These are phyloP conservation scores for Funneliformis caledonium DNA, from an alignment of 371 early-diverging fungal species.

Conservation along the genomic window DNA sequence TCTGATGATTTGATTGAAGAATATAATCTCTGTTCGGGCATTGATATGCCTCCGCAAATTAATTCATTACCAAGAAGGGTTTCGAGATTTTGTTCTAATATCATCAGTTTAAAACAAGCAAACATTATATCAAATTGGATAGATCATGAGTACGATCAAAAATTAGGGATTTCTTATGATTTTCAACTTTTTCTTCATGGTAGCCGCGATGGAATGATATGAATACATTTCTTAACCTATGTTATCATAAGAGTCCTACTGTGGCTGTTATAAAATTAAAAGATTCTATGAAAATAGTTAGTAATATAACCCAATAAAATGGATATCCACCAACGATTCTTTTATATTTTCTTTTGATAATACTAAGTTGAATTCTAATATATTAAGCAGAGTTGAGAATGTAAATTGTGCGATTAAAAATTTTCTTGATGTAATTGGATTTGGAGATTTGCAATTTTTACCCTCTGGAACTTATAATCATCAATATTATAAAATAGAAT, in stretches of 20 bases:
- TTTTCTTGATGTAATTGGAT: neutral
- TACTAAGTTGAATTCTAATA: neutral
- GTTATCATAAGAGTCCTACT: constrained; percentile 33
- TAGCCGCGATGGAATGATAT: constrained; percentile 30
- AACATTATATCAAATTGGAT: constrained; percentile 28
- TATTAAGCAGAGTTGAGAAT: neutral
- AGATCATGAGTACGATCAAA: constrained; percentile 12
- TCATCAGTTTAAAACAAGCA: constrained; percentile 12
- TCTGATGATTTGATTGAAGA: constrained; percentile 3
- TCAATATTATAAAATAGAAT: neutral
- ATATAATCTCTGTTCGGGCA: neutral
- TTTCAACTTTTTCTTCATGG: constrained; percentile 28
- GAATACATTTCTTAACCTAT: constrained; percentile 22
- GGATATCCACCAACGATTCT: neutral
- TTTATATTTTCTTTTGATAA: constrained; percentile 30
- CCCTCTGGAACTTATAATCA: neutral
- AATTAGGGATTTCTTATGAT: neutral
- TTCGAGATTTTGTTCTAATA: neutral
- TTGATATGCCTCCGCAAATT: neutral
- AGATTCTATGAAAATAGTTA: neutral
- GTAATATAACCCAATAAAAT: constrained; percentile 14
- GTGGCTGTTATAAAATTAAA: constrained; percentile 4
- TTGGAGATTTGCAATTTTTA: constrained; percentile 18
- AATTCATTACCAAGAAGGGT: neutral
- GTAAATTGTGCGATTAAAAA: neutral